These are phyloP conservation scores for Pythium scleroteichum DNA, from an alignment of 352 stramenopile species.

Conservation along the genomic window DNA sequence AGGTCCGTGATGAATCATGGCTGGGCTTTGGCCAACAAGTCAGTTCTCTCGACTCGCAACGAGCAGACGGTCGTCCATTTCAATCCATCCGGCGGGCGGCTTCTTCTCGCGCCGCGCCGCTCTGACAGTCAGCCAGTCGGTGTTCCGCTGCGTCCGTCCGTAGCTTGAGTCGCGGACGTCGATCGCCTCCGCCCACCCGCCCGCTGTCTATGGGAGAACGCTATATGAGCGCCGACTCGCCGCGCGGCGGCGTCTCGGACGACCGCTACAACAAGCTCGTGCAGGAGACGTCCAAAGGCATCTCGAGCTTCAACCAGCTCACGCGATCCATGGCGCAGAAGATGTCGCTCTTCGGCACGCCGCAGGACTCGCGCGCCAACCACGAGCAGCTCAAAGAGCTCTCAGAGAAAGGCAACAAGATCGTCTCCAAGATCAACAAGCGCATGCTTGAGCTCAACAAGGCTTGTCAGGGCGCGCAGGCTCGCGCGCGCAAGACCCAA, in stretches of 20 bases:
- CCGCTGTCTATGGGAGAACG: constrained; percentile 51
- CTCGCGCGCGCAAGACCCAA: constrained; percentile 65
- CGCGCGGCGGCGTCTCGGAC: constrained; percentile 46
- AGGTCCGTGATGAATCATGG: constrained; percentile 27
- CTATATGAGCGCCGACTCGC: constrained; percentile 67
- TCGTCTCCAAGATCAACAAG: constrained; percentile 76
- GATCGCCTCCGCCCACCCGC: too few species aligned
- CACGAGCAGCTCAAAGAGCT: constrained; percentile 81
- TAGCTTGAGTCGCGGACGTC: neutral
- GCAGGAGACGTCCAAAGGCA: constrained; percentile 81
- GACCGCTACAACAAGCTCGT: constrained; percentile 77
- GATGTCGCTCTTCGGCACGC: constrained; percentile 84
- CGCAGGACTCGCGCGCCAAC: constrained; percentile 82
- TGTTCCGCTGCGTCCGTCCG: neutral
- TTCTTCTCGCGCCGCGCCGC: neutral
- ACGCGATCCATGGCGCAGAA: constrained; percentile 85
- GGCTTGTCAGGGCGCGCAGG: constrained; percentile 40
- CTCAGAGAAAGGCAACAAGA: constrained; percentile 81
- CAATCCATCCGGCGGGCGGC: neutral
- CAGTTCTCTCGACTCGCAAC: constrained; percentile 13
- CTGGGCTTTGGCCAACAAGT: constrained; percentile 12
- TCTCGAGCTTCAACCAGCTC: constrained; percentile 85
- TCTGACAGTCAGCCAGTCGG: too few species aligned
- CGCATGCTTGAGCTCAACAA: constrained; percentile 79
- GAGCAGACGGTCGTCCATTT: neutral